Evolutionary conservation across 2,329 filamentous ascomycete genomes (phyloP), one percentile per base, ranked within the genome.

Genomic region (Teratosphaeria viscida): DNA sequence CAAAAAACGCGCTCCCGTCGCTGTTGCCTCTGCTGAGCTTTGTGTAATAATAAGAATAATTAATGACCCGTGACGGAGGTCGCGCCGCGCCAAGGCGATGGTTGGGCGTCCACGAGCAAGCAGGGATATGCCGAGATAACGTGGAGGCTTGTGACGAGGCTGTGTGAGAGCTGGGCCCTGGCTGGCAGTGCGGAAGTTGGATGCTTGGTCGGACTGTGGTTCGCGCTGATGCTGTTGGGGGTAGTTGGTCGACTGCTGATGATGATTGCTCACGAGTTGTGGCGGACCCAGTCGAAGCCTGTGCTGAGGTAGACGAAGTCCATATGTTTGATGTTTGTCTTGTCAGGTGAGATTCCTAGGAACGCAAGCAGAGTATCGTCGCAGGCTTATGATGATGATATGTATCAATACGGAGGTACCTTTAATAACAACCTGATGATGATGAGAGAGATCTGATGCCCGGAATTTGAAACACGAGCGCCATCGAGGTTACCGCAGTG

Each of bases 231-330:
- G 27, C 29, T 29, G n/a, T n/a, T n/a, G n/a, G n/a, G n/a, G n/a
- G 29, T 29, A 29, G 5, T 29, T 23, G 23, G 2, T 29, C 4
- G 29, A 29, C 29, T 10, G n/a, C 43, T n/a, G n/a, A n/a, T 49
- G 5, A 3, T 49, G 34, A n/a, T 23, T 26, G 43, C 52, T 56
- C 52, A 59, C 37, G 58, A 57, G 52, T 61, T 61, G 53, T 61
- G 56, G 19, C 59, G 52, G 7, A 61, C 59, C 47, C 55, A 61
- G 59, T 61, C 59, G 53, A 61, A 61, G 8, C 56, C 56, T 19
- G 29, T 35, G 14, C 29, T 49, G 12, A 49, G 6, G 39, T 53
- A 54, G 10, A 61, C 59, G 55, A 61, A 61, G 59, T 71, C 59
- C 59, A 61, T 61, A 5, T 6, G n/a, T 5, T 10, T 5, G 2